Percentiles rank a stretch among this genome's conserved stretches.
Evolutionary conservation across 805 yeast species (phyloP).

Genomic region (Trichomonascus vanleenenianus): DNA sequence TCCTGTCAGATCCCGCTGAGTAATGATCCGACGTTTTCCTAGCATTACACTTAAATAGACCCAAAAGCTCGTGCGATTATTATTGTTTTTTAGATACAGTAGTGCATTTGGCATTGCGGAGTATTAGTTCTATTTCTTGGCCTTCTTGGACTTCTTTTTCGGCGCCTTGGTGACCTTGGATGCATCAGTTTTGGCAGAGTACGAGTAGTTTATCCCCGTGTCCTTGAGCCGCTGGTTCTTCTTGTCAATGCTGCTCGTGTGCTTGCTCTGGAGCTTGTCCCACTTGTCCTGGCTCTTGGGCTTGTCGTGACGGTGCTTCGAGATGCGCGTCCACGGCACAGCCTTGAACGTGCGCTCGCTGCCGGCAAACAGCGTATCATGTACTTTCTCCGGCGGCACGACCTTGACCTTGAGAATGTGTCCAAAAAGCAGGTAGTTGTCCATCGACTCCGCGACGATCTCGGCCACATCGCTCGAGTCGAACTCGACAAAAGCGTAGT

Average conservation of each 20-base stretch:
- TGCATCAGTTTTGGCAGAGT: slow-evolving; percentile 3
- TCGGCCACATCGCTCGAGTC: slow-evolving; percentile 65
- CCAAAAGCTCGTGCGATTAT: no score
- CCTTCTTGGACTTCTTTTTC: slow-evolving; percentile 4
- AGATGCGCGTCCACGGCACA: slow-evolving; percentile 52
- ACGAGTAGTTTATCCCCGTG: slow-evolving; percentile 49
- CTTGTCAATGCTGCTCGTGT: slow-evolving; percentile 34
- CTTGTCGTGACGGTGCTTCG: slow-evolving; percentile 45
- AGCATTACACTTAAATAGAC: background rate
- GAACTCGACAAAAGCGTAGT: slow-evolving; percentile 87
- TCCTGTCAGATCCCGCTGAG: background rate
- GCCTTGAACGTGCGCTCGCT: slow-evolving; percentile 46
- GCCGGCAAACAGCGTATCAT: slow-evolving; percentile 48
- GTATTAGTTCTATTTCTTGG: slow-evolving; percentile 9
- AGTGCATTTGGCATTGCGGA: no score
- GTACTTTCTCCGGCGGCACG: slow-evolving; percentile 34
- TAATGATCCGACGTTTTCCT: background rate
- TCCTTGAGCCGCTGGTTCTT: slow-evolving; percentile 44
- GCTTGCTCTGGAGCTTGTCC: slow-evolving; percentile 44
- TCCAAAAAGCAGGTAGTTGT: slow-evolving; percentile 82
- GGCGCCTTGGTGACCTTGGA: slow-evolving; percentile 9
- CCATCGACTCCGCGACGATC: slow-evolving; percentile 91
- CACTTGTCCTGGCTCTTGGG: slow-evolving; percentile 51
- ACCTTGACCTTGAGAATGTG: slow-evolving; percentile 73
- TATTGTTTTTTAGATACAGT: background rate